phyloP scores from a whole-genome alignment of 225 moss, liverwort and hornwort genomes.

The Pseudisothecium myosuroides region DNA sequence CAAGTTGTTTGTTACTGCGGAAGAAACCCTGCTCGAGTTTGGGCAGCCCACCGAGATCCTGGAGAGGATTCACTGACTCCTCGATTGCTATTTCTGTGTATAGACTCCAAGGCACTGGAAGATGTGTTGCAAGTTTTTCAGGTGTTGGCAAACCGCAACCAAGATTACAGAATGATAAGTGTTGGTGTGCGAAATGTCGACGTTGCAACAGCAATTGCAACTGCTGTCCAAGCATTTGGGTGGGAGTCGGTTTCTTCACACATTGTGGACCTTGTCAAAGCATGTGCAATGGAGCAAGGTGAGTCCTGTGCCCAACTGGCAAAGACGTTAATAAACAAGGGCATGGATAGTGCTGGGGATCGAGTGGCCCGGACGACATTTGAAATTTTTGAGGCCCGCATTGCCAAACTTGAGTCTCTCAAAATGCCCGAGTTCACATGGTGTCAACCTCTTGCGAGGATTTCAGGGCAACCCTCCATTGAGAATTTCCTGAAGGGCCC shows the following conservation, averaged over 20 bases:
- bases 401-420: neutral
- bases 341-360: neutral
- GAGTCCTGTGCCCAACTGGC: neutral
- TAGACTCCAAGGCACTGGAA: neutral
- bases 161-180: neutral
- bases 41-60: neutral
- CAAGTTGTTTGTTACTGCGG: neutral
- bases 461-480: neutral
- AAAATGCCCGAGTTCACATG: neutral
- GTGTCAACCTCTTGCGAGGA: neutral
- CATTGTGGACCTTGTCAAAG: neutral
- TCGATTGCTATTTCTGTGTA: neutral
- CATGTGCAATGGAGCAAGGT: neutral
- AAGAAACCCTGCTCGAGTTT: neutral
- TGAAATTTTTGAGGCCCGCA: neutral
- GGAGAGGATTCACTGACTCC: neutral
- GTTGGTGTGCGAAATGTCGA: neutral
- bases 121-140: neutral
- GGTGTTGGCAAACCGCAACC: neutral
- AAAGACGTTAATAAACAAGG: neutral
- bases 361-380: neutral
- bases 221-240: neutral
- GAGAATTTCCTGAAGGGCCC: neutral
- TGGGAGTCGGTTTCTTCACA: neutral
- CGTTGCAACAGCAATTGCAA: neutral